Conservation (phyloP, 768 basidiomycete species). For the Chalciporus chontae region DNA sequence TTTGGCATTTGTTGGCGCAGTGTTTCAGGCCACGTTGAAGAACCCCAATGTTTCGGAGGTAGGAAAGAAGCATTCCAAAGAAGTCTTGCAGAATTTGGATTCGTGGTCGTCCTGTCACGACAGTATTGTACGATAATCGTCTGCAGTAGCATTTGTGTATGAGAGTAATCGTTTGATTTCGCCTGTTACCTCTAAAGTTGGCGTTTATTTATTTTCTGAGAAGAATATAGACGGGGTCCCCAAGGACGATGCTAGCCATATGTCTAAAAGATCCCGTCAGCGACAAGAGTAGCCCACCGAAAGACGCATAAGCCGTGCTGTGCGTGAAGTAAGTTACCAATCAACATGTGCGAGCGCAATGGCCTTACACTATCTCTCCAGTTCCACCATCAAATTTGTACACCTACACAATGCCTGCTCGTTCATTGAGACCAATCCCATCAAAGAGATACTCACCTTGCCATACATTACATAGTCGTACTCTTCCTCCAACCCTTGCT, state of each 20-base stretch:
- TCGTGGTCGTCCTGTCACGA: background rate
- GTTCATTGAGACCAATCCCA: background rate
- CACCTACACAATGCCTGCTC: slow-evolving; percentile 48
- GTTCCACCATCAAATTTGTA: slow-evolving; percentile 94
- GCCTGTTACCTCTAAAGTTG: background rate
- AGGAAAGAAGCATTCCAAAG: slow-evolving; percentile 14
- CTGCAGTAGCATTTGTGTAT: background rate
- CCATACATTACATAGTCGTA: slow-evolving; percentile 99
- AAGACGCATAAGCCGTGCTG: slow-evolving; percentile 95
- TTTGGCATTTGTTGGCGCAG: background rate
- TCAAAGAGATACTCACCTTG: slow-evolving; percentile 53
- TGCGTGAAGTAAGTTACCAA: background rate
- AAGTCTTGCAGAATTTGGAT: slow-evolving; percentile 10
- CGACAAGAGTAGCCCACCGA: slow-evolving; percentile 93
- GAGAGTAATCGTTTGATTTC: background rate
- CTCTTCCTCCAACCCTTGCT: slow-evolving; percentile 83
- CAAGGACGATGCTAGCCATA: slow-evolving; percentile 87
- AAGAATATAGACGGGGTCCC: slow-evolving; percentile 88
- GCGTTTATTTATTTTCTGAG: slow-evolving; percentile 72
- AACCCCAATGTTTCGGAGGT: slow-evolving; percentile 20
- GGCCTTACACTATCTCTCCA: slow-evolving; percentile 80
- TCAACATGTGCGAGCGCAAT: slow-evolving; percentile 1
- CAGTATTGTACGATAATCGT: slow-evolving; percentile 7
- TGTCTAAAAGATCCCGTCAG: slow-evolving; percentile 90
- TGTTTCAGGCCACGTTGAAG: slow-evolving; percentile 17